Evolutionary conservation across 441 rosid species (phyloP), one percentile per base, ranked within the genome.

Genomic region (Adansonia madagascariensis): DNA sequence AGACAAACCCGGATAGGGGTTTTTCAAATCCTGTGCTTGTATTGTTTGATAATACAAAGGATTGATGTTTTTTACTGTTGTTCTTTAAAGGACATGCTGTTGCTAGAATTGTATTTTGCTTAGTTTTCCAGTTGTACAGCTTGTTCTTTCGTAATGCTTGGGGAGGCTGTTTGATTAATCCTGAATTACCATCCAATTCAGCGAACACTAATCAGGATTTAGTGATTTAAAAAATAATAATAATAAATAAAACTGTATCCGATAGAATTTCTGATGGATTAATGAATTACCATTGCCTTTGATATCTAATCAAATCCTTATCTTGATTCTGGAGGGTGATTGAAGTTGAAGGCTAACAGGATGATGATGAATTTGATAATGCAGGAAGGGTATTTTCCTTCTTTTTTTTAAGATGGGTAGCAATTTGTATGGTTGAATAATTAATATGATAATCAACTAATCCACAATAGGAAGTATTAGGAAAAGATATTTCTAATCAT

Each of bases 351-450:
- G 39, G 39, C 43, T 41, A 41, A 12, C 14, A 61, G 1, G 41
- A 47, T 12, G 41, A 68, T 47, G 73, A 68, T 67, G 72, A 11
- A 64, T 15, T 39, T 27, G 69, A 41, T 41, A 20, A 65, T 61
- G 66, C 66, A 61, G 65, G n/a, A n/a, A 14, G 39, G 39, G 39
- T 3, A 31, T 31, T 31, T 31, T 3, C 39, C 4, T 3, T 31
- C 2, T 27, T 27, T 31, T 31, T 31, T 31, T 31, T 31, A 31
- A 55, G 9, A 22, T 7, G 61, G 61, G 9, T 18, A 17, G 11
- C 24, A 56, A 18, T 5, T 41, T 41, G 44, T 5, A 6, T 4
- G 18, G 59, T n/a, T 55, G 61, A 17, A 56, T 18, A 7, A 18
- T 17, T 3, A 31, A 41, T 17, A 1, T 1, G 49, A 4, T 41